A percentile compares a stretch with the other conserved stretches of the same genome.
These are phyloP conservation scores for Cordyceps farinosa DNA, from an alignment of 2,329 filamentous ascomycete genomes.

Conservation along the genomic window DNA sequence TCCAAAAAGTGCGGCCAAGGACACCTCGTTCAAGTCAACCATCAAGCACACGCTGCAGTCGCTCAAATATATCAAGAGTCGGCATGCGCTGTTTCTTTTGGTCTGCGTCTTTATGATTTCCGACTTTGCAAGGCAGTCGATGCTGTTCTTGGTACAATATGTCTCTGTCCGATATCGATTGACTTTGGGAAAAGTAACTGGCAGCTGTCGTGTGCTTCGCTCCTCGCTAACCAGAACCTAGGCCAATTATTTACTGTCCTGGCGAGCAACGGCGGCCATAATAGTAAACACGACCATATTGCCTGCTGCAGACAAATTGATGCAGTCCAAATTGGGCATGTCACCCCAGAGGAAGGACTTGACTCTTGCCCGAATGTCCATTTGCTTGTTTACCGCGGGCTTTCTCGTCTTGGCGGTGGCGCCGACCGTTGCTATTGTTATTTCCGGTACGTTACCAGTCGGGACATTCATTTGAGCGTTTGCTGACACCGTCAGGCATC, in stretches of 20 bases:
- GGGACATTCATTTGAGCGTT: background rate
- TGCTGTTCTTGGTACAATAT: slow-evolving; percentile 14
- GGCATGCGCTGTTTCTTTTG: background rate
- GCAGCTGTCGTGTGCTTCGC: background rate
- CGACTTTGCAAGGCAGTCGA: slow-evolving; percentile 12
- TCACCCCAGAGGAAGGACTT: slow-evolving; percentile 5
- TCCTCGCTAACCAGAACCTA: background rate
- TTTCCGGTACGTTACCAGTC: background rate
- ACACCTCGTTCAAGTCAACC: slow-evolving; percentile 3
- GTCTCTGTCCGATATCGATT: slow-evolving; percentile 2
- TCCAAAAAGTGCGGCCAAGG: background rate
- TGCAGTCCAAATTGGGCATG: slow-evolving; percentile 5
- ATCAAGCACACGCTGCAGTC: slow-evolving; percentile 7
- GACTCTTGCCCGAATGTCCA: background rate
- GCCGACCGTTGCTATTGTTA: slow-evolving; percentile 1
- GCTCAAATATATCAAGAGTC: background rate
- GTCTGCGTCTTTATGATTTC: slow-evolving; percentile 11
- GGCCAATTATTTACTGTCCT: slow-evolving; percentile 14
- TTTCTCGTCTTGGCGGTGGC: slow-evolving; percentile 8
- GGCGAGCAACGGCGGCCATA: slow-evolving; percentile 9
- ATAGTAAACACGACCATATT: slow-evolving; percentile 2
- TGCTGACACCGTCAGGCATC: background rate
- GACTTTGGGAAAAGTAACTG: slow-evolving; percentile 7
- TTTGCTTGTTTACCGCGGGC: background rate
- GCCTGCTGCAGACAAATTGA: background rate